phyloP scores from a whole-genome alignment of 768 basidiomycete species.

The Trametes elegans region DNA sequence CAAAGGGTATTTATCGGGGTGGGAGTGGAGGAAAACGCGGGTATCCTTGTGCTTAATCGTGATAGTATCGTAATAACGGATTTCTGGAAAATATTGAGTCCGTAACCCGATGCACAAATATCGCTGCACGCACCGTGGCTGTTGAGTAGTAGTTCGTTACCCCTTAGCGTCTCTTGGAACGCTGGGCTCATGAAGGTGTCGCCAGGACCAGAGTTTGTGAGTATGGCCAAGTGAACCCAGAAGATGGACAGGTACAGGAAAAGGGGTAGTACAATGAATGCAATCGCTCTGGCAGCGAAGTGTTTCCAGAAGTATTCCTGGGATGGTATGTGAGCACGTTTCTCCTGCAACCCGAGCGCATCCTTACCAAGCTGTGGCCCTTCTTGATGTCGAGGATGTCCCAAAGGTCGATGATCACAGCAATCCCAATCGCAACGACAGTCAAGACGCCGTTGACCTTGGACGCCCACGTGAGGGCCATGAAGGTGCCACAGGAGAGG shows the following conservation, averaged over 20 bases:
- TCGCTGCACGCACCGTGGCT: constrained; percentile 70
- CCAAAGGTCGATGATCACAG: constrained; percentile 94
- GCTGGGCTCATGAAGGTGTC: constrained; percentile 97
- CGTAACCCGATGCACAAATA: neutral
- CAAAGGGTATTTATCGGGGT: constrained; percentile 86
- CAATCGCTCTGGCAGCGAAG: constrained; percentile 80
- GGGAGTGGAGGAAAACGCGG: constrained; percentile 92
- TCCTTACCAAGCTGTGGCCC: constrained; percentile 70
- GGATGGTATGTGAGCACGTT: neutral
- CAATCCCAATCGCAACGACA: constrained; percentile 84
- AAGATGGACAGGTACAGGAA: constrained; percentile 93
- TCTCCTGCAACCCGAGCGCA: neutral
- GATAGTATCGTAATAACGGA: constrained; percentile 89
- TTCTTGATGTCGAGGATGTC: constrained; percentile 84
- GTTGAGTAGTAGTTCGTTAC: constrained; percentile 89
- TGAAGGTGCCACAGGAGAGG: constrained; percentile 82
- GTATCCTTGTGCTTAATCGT: constrained; percentile 90
- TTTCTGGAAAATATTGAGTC: constrained; percentile 52
- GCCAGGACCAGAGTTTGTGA: constrained; percentile 87
- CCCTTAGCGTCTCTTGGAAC: constrained; percentile 93
- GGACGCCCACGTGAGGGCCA: constrained; percentile 95
- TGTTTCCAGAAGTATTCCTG: constrained; percentile 90
- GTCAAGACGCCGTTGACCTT: constrained; percentile 97
- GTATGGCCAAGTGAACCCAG: constrained; percentile 89
- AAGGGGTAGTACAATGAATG: constrained; percentile 86